Percentiles rank a stretch among this genome's conserved stretches.
phyloP scores from a whole-genome alignment of 164 flowering plant species.

The Platanus orientalis region DNA sequence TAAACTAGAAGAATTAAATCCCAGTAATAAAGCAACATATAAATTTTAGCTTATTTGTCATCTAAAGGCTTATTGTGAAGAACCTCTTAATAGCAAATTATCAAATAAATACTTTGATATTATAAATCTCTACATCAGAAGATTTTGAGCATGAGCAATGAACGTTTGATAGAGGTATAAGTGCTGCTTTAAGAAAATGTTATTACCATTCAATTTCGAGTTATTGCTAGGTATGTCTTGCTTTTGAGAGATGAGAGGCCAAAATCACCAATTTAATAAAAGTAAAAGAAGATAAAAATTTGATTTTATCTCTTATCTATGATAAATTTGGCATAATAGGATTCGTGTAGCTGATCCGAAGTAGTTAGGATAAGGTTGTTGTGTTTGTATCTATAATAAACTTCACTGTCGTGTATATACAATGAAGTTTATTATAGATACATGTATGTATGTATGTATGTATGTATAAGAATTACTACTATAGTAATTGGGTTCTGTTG shows the following conservation, averaged over 20 bases:
- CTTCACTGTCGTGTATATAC: no score
- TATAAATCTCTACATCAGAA: not conserved
- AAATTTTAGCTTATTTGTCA: conserved; percentile 5
- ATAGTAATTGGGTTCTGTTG: no score
- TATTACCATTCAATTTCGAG: conserved; percentile 92
- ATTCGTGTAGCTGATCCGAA: no score
- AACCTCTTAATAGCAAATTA: conserved; percentile 6
- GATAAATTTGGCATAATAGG: no score
- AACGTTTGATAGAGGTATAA: not conserved
- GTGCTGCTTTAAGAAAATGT: not conserved
- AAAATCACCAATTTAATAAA: conserved; percentile 89
- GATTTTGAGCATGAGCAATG: conserved; percentile 4
- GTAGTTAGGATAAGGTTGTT: no score
- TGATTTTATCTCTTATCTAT: no score
- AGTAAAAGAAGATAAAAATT: not conserved
- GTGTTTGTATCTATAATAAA: no score
- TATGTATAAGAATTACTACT: no score
- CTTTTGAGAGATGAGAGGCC: conserved; percentile 91
- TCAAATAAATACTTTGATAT: not conserved
- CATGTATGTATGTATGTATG: no score
- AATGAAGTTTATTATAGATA: no score
- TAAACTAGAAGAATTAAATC: no score
- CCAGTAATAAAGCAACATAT: no score
- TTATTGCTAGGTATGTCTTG: conserved; percentile 71
- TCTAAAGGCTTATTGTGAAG: conserved; percentile 15